Evolutionary conservation across 140 eudicot genomes (phyloP).

Genomic region (Anethum foeniculum): DNA sequence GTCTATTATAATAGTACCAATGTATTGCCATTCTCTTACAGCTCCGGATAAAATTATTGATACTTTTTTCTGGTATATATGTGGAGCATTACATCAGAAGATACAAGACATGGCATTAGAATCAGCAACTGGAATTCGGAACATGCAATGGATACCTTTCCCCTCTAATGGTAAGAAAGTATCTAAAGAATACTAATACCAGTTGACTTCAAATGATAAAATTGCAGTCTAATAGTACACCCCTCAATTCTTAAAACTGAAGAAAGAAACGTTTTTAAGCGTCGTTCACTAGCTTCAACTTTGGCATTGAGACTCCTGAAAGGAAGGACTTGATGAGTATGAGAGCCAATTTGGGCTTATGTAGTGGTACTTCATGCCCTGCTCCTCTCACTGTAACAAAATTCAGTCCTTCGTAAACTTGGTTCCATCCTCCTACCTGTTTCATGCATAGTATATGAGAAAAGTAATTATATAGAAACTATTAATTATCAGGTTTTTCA

Average conservation of each 20-base stretch:
- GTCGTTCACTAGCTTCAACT: conserved; percentile 23
- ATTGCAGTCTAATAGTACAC: not conserved
- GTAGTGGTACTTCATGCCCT: conserved; percentile 91
- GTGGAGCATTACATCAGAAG: not conserved
- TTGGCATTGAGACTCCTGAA: conserved; percentile 51
- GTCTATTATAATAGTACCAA: not conserved
- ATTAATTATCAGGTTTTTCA: not conserved
- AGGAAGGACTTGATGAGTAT: conserved; percentile 53
- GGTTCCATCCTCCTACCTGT: conserved; percentile 97
- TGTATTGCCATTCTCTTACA: not conserved
- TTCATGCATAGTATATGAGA: not conserved
- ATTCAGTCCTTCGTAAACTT: conserved; percentile 63
- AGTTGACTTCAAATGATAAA: not conserved
- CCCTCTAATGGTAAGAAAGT: not conserved
- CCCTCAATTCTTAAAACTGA: not conserved
- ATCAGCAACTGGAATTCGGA: not conserved
- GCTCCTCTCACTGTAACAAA: conserved; percentile 86
- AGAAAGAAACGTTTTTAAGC: not conserved
- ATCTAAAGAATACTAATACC: not conserved
- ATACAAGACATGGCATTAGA: not conserved
- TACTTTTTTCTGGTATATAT: not conserved
- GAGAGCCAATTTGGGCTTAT: conserved; percentile 78
- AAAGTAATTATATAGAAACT: not conserved
- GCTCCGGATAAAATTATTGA: not conserved
- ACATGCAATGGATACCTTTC: not conserved